Percentiles rank a stretch among this genome's conserved stretches.
These are phyloP conservation scores for Echinochloa phyllopogon DNA, from an alignment of 176 grass and related monocot species.

Conservation along the genomic window DNA sequence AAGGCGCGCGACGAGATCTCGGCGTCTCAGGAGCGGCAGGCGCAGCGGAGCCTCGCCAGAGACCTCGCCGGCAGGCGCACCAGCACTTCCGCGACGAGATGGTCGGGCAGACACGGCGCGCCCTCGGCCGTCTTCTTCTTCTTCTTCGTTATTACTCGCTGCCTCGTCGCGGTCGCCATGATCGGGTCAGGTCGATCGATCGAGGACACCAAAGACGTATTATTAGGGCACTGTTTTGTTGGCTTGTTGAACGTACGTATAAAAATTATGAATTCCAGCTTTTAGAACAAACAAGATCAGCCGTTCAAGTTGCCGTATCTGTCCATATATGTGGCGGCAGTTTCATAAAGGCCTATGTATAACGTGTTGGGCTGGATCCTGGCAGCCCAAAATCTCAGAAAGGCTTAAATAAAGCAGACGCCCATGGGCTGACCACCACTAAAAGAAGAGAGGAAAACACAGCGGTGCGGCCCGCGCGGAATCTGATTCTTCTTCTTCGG, in stretches of 20 bases:
- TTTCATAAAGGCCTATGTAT: not conserved
- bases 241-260: too few species aligned
- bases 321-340: not conserved
- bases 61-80: not conserved
- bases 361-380: not conserved
- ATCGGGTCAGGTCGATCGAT: too few species aligned
- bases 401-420: not conserved
- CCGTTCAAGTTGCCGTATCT: too few species aligned
- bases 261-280: too few species aligned
- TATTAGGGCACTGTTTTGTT: too few species aligned
- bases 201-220: too few species aligned
- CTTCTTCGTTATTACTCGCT: not conserved
- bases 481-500: not conserved
- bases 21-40: slow-evolving; percentile 19
- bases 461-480: slow-evolving; percentile 1
- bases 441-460: not conserved
- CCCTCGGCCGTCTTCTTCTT: not conserved
- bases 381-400: not conserved
- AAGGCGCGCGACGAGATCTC: slow-evolving; percentile 27
- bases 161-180: not conserved
- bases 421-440: not conserved
- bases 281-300: too few species aligned
- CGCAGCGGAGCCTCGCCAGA: not conserved
- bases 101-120: not conserved
- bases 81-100: not conserved